Evolutionary conservation across 2,329 filamentous ascomycete species (phyloP), one percentile per base, ranked within the genome.

Genomic region (Fusarium foetens): DNA sequence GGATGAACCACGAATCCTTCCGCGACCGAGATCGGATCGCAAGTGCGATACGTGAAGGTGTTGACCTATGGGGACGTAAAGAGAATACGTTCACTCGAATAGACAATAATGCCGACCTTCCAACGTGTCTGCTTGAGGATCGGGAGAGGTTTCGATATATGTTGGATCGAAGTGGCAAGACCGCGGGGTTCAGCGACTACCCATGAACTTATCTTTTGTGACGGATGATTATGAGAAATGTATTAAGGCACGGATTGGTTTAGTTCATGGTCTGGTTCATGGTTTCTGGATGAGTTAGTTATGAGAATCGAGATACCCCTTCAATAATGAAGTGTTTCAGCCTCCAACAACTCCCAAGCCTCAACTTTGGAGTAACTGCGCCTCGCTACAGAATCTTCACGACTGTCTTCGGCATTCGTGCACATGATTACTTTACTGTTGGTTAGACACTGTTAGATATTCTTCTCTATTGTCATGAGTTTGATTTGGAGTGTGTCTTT

Each of bases 11-110:
- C 23, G 81, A 84, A 14, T 75, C 81, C 63, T 89, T 84, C 68
- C 83, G 84, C 53, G 81, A 89, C 64, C 79, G 77, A 46, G 79
- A 82, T 42, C 82, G 83, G 45, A 89, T 90, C 46, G 84, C 86
- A 23, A 81, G 84, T 17, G 81, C 84, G 3, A 84, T 91, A 36
- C 80, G 88, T 31, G 79, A 82, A 21, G 89, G 89, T 1, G 77
- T 81, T 63, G 88, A 91, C 68, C 75, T 90, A 9, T 90, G 87
- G 84, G 87, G 86, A 21, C 82, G 88, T 25, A 71, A 80, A 29
- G 79, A 76, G 4, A 82, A 90, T 70, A 75, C 78, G 12, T 90
- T 87, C 70, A 80, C 83, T 11, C 81, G 83, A 55, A 77, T 90
- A 21, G 83, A 87, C 5, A 77, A 82, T 36, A 89, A 89, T 63